A percentile compares a stretch with the other conserved stretches of the same genome.
Conservation (phyloP, 2,329 filamentous ascomycete species). For the Cadophora gregata region DNA sequence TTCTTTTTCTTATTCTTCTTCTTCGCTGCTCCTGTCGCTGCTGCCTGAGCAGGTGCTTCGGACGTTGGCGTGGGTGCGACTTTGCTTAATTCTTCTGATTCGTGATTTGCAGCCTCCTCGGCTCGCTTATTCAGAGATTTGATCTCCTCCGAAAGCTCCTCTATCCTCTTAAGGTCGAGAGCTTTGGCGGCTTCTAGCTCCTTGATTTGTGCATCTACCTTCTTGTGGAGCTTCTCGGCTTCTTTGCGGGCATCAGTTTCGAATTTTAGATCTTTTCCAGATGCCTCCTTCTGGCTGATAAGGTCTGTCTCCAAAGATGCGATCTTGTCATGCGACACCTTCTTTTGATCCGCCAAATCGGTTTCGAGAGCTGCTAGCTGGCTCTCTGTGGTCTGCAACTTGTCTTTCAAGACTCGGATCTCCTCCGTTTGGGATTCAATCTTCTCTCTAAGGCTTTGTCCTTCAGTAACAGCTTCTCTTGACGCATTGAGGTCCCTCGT, state of each 20-base stretch:
- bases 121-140: conserved; percentile 31
- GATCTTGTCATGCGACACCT: conserved; percentile 35
- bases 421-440: conserved; percentile 39
- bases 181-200: conserved; percentile 33
- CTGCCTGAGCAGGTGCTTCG: conserved; percentile 50
- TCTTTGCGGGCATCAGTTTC: conserved; percentile 32
- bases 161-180: conserved; percentile 33
- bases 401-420: conserved; percentile 38
- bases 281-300: conserved; percentile 28
- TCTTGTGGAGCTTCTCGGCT: conserved; percentile 31
- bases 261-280: conserved; percentile 29
- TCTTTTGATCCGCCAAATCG: conserved; percentile 35
- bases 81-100: conserved; percentile 27
- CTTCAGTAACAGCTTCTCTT: conserved; percentile 62
- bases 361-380: conserved; percentile 35
- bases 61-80: conserved; percentile 28
- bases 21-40: conserved; percentile 57
- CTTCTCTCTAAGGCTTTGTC: conserved; percentile 32
- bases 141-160: conserved; percentile 36
- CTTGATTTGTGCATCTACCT: conserved; percentile 37
- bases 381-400: conserved; percentile 37
- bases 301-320: conserved; percentile 33
- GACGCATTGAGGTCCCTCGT: conserved; percentile 69
- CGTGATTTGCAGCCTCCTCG: conserved; percentile 30
- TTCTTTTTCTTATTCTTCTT: conserved; percentile 93